Percentiles rank a stretch among this genome's conserved stretches.
Conservation (phyloP, 2,329 filamentous ascomycete genomes). For the Alternaria angustiovoidea region DNA sequence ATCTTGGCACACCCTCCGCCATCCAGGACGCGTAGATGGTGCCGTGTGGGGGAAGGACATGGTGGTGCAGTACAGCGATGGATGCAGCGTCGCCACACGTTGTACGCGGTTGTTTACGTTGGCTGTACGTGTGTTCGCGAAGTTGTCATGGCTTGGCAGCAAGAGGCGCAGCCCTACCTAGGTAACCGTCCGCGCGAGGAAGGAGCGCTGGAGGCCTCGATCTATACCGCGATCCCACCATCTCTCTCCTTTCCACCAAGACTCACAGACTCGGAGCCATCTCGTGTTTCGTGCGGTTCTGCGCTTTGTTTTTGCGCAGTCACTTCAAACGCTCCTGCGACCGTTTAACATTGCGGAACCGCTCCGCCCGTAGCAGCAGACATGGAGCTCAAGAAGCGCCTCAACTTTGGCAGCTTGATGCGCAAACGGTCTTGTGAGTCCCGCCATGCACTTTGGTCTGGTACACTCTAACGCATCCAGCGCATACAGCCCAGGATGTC, state of each 20-base stretch:
- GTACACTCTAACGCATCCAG: slow-evolving; percentile 22
- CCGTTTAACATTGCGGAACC: background rate
- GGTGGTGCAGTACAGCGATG: background rate
- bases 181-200: slow-evolving; percentile 6
- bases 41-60: background rate
- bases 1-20: slow-evolving; percentile 11
- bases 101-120: slow-evolving; percentile 39
- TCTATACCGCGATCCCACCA: background rate
- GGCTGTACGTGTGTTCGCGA: slow-evolving; percentile 8
- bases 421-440: slow-evolving; percentile 42
- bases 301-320: background rate
- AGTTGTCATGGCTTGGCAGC: slow-evolving; percentile 28
- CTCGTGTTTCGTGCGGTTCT: background rate
- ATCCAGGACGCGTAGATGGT: slow-evolving; percentile 12
- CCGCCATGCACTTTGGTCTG: background rate
- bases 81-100: slow-evolving; percentile 7
- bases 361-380: slow-evolving; percentile 15
- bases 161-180: slow-evolving; percentile 28
- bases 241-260: background rate
- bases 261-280: background rate
- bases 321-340: background rate
- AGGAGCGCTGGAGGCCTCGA: slow-evolving; percentile 13
- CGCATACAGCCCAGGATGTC: slow-evolving; percentile 37
- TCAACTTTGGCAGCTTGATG: slow-evolving; percentile 48
- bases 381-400: slow-evolving; percentile 53